Evolutionary conservation across 768 basidiomycete species (phyloP).

Genomic region (Mycena alexandri): DNA sequence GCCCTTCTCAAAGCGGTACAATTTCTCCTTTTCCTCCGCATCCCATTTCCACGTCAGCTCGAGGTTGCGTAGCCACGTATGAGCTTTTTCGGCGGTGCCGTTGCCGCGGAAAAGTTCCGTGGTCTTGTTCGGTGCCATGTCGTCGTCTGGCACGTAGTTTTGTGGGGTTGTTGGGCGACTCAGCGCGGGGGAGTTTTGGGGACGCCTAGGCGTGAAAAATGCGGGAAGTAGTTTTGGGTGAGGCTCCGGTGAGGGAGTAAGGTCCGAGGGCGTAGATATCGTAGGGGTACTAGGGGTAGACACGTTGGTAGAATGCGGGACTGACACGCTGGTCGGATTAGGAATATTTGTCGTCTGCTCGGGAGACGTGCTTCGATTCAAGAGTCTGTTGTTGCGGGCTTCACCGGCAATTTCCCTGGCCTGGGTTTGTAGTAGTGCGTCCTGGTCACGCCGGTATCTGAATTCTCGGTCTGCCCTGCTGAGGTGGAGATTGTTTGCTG

Average conservation of each 20-base stretch:
- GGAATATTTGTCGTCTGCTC: too few species aligned
- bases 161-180: background rate
- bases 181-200: too few species aligned
- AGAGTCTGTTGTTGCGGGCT: background rate
- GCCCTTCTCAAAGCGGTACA: too few species aligned
- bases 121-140: conserved; percentile 4
- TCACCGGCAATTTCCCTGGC: background rate
- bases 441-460: conserved; percentile 3
- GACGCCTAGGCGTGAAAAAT: conserved; percentile 11
- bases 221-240: background rate
- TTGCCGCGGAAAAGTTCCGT: conserved; percentile 20
- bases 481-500: too few species aligned
- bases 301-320: background rate
- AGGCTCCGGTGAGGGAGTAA: background rate
- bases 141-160: conserved; percentile 5
- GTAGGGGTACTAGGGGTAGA: conserved; percentile 4
- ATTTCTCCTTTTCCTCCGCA: conserved; percentile 11
- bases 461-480: background rate
- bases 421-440: background rate
- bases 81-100: conserved; percentile 16
- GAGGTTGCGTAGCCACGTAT: conserved; percentile 15
- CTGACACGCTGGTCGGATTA: background rate
- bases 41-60: too few species aligned
- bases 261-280: background rate
- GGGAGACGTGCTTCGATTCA: too few species aligned